Evolutionary conservation across 306 rosid species (phyloP).

Genomic region (Vigna reflexopilosa): DNA sequence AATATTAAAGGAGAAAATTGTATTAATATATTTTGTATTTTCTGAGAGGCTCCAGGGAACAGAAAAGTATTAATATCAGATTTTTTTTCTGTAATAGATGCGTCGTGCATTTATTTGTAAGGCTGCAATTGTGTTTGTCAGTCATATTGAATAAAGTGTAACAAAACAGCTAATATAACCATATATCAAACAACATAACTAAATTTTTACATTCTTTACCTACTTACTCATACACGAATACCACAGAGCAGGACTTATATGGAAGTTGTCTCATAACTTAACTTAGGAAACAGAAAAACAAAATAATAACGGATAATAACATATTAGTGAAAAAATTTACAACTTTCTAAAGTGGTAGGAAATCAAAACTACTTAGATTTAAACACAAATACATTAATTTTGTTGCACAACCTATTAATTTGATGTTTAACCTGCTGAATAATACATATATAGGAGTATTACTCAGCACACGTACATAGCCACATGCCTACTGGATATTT

Average conservation of each 20-base stretch:
- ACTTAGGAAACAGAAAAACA: constrained; percentile 5
- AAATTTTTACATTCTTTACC: not conserved
- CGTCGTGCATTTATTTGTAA: not conserved
- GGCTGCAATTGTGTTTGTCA: not conserved
- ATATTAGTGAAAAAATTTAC: constrained; percentile 7
- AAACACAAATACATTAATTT: not conserved
- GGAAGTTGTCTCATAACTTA: constrained; percentile 24
- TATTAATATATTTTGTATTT: not conserved
- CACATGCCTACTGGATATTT: too few species aligned
- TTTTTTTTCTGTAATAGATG: not conserved
- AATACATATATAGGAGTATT: not conserved
- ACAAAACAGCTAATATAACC: not conserved
- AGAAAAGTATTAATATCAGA: not conserved
- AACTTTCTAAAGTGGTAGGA: not conserved
- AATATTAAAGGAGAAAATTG: constrained; percentile 4
- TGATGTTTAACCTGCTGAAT: constrained; percentile 11
- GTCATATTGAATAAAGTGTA: not conserved
- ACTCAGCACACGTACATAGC: too few species aligned
- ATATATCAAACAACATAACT: not conserved
- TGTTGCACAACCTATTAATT: not conserved
- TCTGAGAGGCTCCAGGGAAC: constrained; percentile 3
- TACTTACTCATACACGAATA: not conserved
- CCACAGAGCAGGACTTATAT: not conserved
- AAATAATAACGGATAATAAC: constrained; percentile 27
- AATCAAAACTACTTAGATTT: not conserved